These are phyloP conservation scores for Pyrus betulifolia DNA, from an alignment of 306 rosid species.

Conservation along the genomic window DNA sequence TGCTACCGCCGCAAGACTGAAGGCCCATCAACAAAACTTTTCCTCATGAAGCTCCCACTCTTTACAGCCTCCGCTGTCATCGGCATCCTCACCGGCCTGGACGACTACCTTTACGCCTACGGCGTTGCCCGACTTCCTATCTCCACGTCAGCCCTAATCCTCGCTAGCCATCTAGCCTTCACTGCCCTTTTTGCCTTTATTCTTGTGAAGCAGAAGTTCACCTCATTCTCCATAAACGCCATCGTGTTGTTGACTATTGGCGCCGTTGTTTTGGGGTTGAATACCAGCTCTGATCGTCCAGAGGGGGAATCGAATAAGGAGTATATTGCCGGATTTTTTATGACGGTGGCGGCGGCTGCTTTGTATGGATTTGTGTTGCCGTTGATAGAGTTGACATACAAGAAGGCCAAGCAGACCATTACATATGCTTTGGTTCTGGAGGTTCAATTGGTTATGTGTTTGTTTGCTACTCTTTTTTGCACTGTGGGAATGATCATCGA, in stretches of 20 bases:
- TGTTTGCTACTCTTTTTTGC: constrained; percentile 65
- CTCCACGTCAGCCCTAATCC: constrained; percentile 55
- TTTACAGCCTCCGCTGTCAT: constrained; percentile 33
- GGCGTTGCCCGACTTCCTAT: constrained; percentile 62
- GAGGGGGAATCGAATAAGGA: constrained; percentile 47
- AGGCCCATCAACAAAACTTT: not conserved
- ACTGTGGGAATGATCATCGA: constrained; percentile 63
- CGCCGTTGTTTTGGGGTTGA: constrained; percentile 57
- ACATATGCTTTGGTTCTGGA: constrained; percentile 73
- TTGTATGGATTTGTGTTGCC: constrained; percentile 75
- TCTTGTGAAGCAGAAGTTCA: constrained; percentile 57
- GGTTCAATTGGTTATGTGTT: constrained; percentile 61
- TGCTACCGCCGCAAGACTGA: constrained; percentile 26
- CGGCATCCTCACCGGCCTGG: constrained; percentile 58
- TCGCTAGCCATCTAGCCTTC: constrained; percentile 63
- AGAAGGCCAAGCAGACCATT: constrained; percentile 42
- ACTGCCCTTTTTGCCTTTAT: constrained; percentile 54
- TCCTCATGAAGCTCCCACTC: constrained; percentile 37
- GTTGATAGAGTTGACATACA: constrained; percentile 55
- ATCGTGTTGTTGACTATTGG: constrained; percentile 56
- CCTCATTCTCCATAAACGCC: constrained; percentile 52
- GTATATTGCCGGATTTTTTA: constrained; percentile 50
- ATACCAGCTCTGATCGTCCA: constrained; percentile 53
- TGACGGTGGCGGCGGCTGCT: constrained; percentile 62
- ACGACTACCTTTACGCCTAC: constrained; percentile 56